Percentiles rank a stretch among this genome's conserved stretches.
Evolutionary conservation across 1,284 basidiomycete genomes (phyloP).

Genomic region (Ceraceosorus guamensis): DNA sequence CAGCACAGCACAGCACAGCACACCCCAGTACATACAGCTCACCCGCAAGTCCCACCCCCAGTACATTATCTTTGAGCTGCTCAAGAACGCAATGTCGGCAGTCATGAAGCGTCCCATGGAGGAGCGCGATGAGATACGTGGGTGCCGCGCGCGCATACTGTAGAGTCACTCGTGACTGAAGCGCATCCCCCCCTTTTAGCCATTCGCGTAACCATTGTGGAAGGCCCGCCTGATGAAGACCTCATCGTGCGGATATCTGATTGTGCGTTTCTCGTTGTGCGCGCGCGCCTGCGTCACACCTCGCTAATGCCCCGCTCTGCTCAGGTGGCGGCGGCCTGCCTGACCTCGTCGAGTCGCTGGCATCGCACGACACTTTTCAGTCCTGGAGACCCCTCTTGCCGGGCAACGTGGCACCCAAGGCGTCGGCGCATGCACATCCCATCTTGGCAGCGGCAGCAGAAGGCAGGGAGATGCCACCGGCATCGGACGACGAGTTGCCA

Average conservation of each 20-base stretch:
- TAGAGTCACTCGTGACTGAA: conserved; percentile 1
- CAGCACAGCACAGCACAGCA: too few relatives aligned
- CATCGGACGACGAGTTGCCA: background rate
- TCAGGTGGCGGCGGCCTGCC: conserved; percentile 22
- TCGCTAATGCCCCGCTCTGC: too few relatives aligned
- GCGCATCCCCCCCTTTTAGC: background rate
- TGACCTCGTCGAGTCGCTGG: conserved; percentile 21
- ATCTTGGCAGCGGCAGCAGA: background rate
- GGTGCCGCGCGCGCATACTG: conserved; percentile 1
- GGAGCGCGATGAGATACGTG: conserved; percentile 13
- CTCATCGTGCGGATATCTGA: conserved; percentile 44
- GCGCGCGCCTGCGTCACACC: too few relatives aligned
- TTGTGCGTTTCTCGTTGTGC: conserved; percentile 18
- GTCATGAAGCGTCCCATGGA: conserved; percentile 26
- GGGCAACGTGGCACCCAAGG: background rate
- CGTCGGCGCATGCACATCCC: background rate
- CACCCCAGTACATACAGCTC: too few relatives aligned
- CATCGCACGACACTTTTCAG: background rate
- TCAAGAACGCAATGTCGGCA: conserved; percentile 62
- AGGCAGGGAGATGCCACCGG: background rate
- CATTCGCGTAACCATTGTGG: conserved; percentile 42
- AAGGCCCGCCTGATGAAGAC: conserved; percentile 39
- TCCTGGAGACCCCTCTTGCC: too few relatives aligned
- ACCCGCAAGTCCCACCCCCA: too few relatives aligned
- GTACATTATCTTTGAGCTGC: conserved; percentile 77